Evolutionary conservation across 179 eudicot genomes (phyloP), one percentile per base, ranked within the genome.

Genomic region (Beta corolliflora): DNA sequence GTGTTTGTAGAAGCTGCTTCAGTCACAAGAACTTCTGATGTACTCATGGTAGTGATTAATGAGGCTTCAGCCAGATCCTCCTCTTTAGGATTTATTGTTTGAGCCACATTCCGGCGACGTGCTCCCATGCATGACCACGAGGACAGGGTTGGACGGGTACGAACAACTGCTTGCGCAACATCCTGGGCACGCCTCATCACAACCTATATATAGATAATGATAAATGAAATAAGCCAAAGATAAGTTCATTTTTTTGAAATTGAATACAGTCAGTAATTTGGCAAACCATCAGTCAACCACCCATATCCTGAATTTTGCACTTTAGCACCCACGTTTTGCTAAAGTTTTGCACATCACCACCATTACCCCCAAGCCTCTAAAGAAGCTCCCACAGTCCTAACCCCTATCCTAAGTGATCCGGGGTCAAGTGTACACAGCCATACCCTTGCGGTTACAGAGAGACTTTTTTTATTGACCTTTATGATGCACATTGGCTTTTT

Each of bases 51-150:
- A 44, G 84, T 79, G 64, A 94, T 80, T 75, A 91, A 84, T 21
- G 93, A 77, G 25, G 87, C 84, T 77, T 84, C 89, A 19, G 84
- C 79, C 50, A 82, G 75, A 53, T 89, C 91, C 15, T 91, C 94
- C 64, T 81, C 88, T 80, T 83, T 84, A 3, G 86, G 29, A 75
- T 71, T 83, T 46, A 90, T 54, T 45, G 85, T 77, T 63, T 89
- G 86, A 78, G 81, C 80, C 72, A 85, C 88, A 14, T 84, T 81
- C 77, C 99, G 94, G 7, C 96, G 95, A 1, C 98, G 92, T 48
- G 96, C 92, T 66, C 99, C 99, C 93, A 94, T 96, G 75, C 99
- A 96, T 18, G 93, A 86, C 99, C 99, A 96, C 44, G 95, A 89
- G 7, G 97, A 89, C 71, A 96, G 75, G 19, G 98, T 87, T 53